A percentile compares a stretch with the other conserved stretches of the same genome.
Conservation (phyloP, 495 filamentous ascomycete species). For the Penicillium angulare region DNA sequence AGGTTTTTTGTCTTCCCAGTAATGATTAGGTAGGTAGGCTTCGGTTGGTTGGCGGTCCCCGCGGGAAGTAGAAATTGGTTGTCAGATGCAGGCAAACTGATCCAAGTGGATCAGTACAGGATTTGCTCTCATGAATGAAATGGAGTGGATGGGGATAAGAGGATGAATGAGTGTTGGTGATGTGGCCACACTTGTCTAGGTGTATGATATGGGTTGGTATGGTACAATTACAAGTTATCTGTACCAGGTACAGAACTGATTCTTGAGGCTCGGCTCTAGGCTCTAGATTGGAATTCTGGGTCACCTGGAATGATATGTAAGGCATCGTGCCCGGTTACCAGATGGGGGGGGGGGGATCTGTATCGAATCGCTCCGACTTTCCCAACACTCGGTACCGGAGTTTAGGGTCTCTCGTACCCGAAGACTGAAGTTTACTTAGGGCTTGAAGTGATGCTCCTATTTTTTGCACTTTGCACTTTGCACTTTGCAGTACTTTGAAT, state of each 20-base stretch:
- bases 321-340: conserved; percentile 17
- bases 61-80: conserved; percentile 12
- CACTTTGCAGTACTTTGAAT: background rate
- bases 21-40: too few species aligned
- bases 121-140: conserved; percentile 11
- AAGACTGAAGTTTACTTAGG: background rate
- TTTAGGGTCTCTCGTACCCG: conserved; percentile 14
- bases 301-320: background rate
- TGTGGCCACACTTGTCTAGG: too few species aligned
- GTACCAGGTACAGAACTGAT: too few species aligned
- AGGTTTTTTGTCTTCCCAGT: too few species aligned
- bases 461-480: background rate
- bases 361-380: conserved; percentile 17
- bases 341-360: conserved; percentile 12
- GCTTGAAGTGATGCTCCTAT: background rate
- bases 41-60: conserved; percentile 10
- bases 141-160: background rate
- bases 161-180: conserved; percentile 10
- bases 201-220: too few species aligned
- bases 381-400: conserved; percentile 17
- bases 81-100: conserved; percentile 10
- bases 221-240: too few species aligned
- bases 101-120: conserved; percentile 8
- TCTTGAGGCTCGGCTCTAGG: background rate
- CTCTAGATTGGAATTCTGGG: background rate